Evolutionary conservation across 352 stramenopile species (phyloP).

Genomic region (Thraustochytrium striatum): DNA sequence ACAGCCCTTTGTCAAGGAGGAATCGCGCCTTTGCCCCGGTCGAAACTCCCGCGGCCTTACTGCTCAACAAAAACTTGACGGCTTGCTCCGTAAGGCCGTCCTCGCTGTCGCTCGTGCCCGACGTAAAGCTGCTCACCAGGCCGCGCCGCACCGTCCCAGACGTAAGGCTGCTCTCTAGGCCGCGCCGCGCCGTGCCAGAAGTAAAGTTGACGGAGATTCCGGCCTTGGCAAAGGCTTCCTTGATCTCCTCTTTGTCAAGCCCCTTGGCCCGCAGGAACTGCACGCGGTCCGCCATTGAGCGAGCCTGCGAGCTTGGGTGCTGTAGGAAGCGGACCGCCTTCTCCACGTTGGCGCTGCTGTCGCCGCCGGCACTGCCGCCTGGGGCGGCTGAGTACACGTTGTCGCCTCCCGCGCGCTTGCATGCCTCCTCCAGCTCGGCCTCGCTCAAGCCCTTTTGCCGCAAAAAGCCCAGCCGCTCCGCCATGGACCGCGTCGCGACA

Average conservation of each 20-base stretch:
- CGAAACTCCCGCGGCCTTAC: neutral
- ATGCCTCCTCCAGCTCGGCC: slow-evolving; percentile 12
- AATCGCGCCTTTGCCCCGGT: neutral
- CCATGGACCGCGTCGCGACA: neutral
- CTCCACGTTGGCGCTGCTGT: neutral
- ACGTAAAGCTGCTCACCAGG: too few relatives aligned
- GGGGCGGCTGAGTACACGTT: neutral
- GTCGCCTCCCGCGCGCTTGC: neutral
- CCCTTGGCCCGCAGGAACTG: slow-evolving; percentile 21
- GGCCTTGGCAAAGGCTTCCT: neutral
- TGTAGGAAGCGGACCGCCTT: slow-evolving; percentile 27
- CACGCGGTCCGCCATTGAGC: neutral
- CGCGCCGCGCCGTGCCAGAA: too few relatives aligned
- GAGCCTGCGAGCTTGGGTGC: slow-evolving; percentile 12
- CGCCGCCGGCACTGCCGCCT: neutral
- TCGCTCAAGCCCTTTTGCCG: slow-evolving; percentile 8
- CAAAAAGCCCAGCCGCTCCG: slow-evolving; percentile 22
- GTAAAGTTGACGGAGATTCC: neutral
- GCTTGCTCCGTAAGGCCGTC: too few relatives aligned
- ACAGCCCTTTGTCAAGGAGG: slow-evolving; percentile 12
- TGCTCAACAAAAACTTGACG: neutral
- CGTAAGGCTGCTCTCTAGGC: too few relatives aligned
- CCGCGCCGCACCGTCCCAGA: too few relatives aligned
- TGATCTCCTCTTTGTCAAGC: neutral
- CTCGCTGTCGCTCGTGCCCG: too few relatives aligned